Percentiles rank a stretch among this genome's conserved stretches.
phyloP scores from a whole-genome alignment of 805 yeast species.

The Starmerella powellii region DNA sequence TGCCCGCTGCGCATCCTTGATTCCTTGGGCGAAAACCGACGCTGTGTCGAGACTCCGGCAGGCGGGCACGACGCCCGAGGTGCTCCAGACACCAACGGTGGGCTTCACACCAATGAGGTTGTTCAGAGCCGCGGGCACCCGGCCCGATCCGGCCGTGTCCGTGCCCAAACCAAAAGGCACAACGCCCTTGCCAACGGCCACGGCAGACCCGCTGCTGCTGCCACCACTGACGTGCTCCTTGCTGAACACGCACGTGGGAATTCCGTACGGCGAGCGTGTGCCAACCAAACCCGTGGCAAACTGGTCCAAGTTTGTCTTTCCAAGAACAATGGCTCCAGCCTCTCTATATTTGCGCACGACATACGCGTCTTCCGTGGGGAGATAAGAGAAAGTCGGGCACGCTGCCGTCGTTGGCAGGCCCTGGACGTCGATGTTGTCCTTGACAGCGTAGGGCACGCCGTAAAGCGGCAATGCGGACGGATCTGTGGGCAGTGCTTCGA shows the following conservation, averaged over 20 bases:
- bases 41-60: constrained; percentile 91
- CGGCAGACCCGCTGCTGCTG: constrained; percentile 91
- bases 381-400: constrained; percentile 70
- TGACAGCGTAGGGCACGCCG: constrained; percentile 92
- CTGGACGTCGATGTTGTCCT: constrained; percentile 85
- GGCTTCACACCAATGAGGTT: constrained; percentile 89
- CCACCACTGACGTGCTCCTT: constrained; percentile 82
- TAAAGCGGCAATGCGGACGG: constrained; percentile 42
- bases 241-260: constrained; percentile 68
- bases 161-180: constrained; percentile 88
- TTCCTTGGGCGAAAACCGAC: constrained; percentile 64
- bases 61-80: constrained; percentile 93
- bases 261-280: constrained; percentile 87
- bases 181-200: constrained; percentile 76
- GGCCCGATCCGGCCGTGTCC: constrained; percentile 96
- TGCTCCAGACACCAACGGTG: constrained; percentile 74
- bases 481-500: constrained; percentile 42
- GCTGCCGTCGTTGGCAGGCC: constrained; percentile 87
- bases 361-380: constrained; percentile 61
- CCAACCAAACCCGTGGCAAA: constrained; percentile 98
- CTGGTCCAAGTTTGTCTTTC: constrained; percentile 92
- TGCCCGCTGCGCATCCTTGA: constrained; percentile 71
- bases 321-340: constrained; percentile 88
- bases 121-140: constrained; percentile 93
- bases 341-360: constrained; percentile 59